These are phyloP conservation scores for Diaporthe aspalathi DNA, from an alignment of 2,329 filamentous ascomycete genomes.

Conservation along the genomic window DNA sequence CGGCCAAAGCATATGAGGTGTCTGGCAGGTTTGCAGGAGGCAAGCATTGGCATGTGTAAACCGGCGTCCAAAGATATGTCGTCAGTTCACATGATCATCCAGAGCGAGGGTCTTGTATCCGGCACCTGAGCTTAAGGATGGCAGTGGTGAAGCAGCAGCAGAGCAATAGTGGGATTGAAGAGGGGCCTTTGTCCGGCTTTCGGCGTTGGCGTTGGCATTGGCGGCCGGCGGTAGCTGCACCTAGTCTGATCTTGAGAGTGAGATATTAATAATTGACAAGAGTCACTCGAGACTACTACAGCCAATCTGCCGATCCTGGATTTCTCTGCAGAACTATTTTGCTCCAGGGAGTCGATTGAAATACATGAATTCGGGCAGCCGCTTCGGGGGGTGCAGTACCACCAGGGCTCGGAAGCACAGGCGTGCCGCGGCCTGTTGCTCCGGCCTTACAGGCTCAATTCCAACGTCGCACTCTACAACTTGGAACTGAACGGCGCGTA, in stretches of 20 bases:
- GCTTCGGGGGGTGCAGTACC: neutral
- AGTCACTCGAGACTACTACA: too few species aligned
- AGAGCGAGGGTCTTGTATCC: neutral
- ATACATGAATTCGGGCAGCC: too few species aligned
- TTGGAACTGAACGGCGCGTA: neutral
- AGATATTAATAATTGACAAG: too few species aligned
- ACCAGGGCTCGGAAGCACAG: neutral
- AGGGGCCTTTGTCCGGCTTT: slow-evolving; percentile 18
- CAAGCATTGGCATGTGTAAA: neutral
- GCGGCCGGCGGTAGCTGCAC: neutral
- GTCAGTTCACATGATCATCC: neutral
- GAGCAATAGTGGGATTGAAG: neutral
- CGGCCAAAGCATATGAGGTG: neutral
- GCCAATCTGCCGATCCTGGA: too few species aligned
- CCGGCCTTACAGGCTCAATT: neutral
- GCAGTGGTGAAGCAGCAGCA: neutral
- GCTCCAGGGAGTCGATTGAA: too few species aligned
- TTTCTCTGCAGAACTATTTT: too few species aligned
- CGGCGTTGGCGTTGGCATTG: neutral
- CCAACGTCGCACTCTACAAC: neutral
- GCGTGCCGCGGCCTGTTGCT: neutral
- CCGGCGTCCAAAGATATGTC: neutral
- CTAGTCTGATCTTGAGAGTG: too few species aligned
- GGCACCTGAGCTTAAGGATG: neutral
- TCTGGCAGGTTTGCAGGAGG: neutral